These are phyloP conservation scores for Boehmeria nivea DNA, from an alignment of 306 rosid genomes.

Conservation along the genomic window DNA sequence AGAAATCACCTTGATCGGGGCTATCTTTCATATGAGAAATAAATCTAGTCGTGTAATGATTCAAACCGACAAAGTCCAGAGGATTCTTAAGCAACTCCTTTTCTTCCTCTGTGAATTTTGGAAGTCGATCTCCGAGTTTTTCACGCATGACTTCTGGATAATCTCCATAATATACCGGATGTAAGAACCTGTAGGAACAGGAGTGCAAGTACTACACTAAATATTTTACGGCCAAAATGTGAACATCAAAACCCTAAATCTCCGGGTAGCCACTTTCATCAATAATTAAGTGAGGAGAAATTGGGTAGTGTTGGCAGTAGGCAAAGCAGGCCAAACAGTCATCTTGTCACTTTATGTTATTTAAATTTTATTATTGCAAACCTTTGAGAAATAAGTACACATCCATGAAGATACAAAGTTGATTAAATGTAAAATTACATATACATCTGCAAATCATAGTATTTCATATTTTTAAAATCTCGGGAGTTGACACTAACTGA, in stretches of 20 bases:
- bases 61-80: slow-evolving; percentile 73
- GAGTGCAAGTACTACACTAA: neutral
- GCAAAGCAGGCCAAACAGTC: too few species aligned
- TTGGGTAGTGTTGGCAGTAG: too few species aligned
- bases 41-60: slow-evolving; percentile 85
- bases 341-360: too few species aligned
- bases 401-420: neutral
- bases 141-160: slow-evolving; percentile 78
- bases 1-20: slow-evolving; percentile 35
- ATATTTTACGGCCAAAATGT: neutral
- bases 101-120: slow-evolving; percentile 72
- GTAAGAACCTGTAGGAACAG: slow-evolving; percentile 50
- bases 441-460: too few species aligned
- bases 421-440: too few species aligned
- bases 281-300: too few species aligned
- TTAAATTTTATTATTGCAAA: too few species aligned
- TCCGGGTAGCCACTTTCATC: too few species aligned
- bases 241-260: neutral
- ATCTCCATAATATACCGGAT: slow-evolving; percentile 73
- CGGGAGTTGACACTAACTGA: neutral
- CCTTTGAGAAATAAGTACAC: neutral
- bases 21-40: slow-evolving; percentile 49
- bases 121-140: slow-evolving; percentile 73
- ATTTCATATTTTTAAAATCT: too few species aligned
- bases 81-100: slow-evolving; percentile 54